phyloP scores from a whole-genome alignment of 352 stramenopile species.

The Phytopythium aichiense region DNA sequence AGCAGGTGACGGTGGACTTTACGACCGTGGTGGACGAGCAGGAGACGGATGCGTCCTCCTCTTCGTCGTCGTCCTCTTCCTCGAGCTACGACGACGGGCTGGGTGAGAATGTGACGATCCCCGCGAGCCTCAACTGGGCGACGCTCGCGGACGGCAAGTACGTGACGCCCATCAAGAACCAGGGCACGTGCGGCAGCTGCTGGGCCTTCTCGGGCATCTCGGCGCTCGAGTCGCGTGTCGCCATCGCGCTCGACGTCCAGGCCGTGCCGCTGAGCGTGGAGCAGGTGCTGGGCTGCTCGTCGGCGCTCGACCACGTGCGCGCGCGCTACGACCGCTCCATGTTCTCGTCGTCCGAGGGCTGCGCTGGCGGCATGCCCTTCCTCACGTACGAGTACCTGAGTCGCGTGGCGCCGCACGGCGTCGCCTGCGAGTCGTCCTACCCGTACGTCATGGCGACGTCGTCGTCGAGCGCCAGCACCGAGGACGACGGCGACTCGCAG shows the following conservation, averaged over 20 bases:
- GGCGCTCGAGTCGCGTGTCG: constrained; percentile 67
- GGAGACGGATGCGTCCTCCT: constrained; percentile 6
- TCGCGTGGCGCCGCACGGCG: constrained; percentile 47
- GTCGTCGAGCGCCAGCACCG: constrained; percentile 2
- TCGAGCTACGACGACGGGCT: constrained; percentile 15
- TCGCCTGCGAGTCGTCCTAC: constrained; percentile 62
- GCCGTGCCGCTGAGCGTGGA: constrained; percentile 77
- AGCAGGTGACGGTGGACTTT: constrained; percentile 4
- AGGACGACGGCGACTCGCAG: constrained; percentile 30
- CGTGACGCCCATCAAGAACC: constrained; percentile 90
- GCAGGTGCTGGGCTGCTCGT: constrained; percentile 80
- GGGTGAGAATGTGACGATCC: constrained; percentile 23
- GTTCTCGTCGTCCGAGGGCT: constrained; percentile 76
- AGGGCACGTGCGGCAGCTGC: constrained; percentile 91
- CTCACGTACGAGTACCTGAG: constrained; percentile 87
- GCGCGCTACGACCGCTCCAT: constrained; percentile 70
- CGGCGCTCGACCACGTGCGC: constrained; percentile 62
- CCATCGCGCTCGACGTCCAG: constrained; percentile 68
- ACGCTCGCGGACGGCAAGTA: constrained; percentile 71
- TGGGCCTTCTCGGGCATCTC: constrained; percentile 88
- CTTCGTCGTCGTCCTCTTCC: constrained; percentile 19
- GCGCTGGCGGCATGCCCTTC: constrained; percentile 87
- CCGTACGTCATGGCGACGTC: constrained; percentile 80
- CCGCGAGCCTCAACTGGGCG: constrained; percentile 62
- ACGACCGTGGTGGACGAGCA: constrained; percentile 3